Percentiles rank a stretch among this genome's conserved stretches.
phyloP scores from a whole-genome alignment of 768 basidiomycete species.

The Termitomyces sp. region DNA sequence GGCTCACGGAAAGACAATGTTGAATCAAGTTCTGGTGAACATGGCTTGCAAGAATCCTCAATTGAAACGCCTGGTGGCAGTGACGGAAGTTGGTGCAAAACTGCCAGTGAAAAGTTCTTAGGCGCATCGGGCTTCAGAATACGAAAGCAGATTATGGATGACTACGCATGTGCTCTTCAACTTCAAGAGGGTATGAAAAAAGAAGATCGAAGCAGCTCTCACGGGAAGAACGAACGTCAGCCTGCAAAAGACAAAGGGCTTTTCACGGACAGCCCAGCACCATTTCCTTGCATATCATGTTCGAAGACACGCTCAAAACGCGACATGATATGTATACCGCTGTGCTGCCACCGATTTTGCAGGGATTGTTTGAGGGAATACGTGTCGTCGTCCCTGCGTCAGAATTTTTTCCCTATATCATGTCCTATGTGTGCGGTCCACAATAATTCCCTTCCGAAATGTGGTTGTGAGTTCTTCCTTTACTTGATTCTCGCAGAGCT shows the following conservation, averaged over 20 bases:
- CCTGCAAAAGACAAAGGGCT: not conserved
- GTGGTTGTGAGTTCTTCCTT: not conserved
- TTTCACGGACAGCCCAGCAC: slow-evolving; percentile 15
- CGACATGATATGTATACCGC: slow-evolving; percentile 19
- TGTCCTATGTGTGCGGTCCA: slow-evolving; percentile 51
- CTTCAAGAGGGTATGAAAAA: not conserved
- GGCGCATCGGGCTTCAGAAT: not conserved
- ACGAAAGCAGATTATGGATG: not conserved
- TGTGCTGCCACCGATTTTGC: slow-evolving; percentile 53
- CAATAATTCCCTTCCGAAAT: slow-evolving; percentile 18
- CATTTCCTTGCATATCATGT: slow-evolving; percentile 55
- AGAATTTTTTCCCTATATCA: slow-evolving; percentile 53
- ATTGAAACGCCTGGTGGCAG: not conserved
- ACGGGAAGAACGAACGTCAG: not conserved
- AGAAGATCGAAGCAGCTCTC: not conserved
- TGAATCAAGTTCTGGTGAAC: not conserved
- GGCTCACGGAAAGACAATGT: not conserved
- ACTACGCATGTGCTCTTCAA: not conserved
- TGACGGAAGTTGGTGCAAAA: too few relatives aligned
- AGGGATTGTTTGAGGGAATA: slow-evolving; percentile 44
- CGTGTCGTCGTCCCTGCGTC: slow-evolving; percentile 41
- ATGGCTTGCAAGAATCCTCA: not conserved
- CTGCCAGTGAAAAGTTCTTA: not conserved
- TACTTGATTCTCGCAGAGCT: not conserved
- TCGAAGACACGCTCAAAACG: slow-evolving; percentile 30